Evolutionary conservation across 148 eudicot species (phyloP), one percentile per base, ranked within the genome.

Genomic region (Spergularia bocconei): DNA sequence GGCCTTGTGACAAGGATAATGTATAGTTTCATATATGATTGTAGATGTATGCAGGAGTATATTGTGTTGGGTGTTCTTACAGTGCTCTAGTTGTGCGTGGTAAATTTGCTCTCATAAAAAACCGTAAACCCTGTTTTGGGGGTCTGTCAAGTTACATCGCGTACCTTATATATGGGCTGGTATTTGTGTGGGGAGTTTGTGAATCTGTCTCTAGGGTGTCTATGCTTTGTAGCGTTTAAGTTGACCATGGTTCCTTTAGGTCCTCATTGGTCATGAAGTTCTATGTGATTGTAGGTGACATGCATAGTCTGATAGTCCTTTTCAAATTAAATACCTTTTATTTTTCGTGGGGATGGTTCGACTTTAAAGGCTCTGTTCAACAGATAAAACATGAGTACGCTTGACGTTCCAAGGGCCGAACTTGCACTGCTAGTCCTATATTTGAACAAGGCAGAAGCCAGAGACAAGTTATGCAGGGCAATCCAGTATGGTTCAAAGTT

Each of bases 401-500:
- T 96, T 51, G 99, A 91, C 52, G 90, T 80, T 14, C 79, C 98
- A 63, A 83, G 94, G 84, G 84, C 98, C 51, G 99, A 96, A 68
- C 97, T 96, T 76, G 94, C 87, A 51, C 94, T 96, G 69, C 64
- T 83, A 20, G 90, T 96, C 52, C 62, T 92, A 70, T 96, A 96
- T 83, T 77, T 96, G 82, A 92, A 91, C 91, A 96, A 96, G 85
- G 99, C 99, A 21, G 99, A 96, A 86, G 91, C 99, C 29, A 86
- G 99, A 84, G 99, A 96, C 80, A 96, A 96, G 91, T 86, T 96
- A 79, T 96, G 98, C 89, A 89, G 99, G 85, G 91, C 99, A 58
- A 96, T 96, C 78, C 99, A 96, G 73, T 96, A 96, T 82, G 99
- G 99, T 75, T 96, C 99, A 38, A 96, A 91, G 75, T 92, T 88